phyloP scores from a whole-genome alignment of 2,329 filamentous ascomycete genomes.

The Pyricularia sp. region DNA sequence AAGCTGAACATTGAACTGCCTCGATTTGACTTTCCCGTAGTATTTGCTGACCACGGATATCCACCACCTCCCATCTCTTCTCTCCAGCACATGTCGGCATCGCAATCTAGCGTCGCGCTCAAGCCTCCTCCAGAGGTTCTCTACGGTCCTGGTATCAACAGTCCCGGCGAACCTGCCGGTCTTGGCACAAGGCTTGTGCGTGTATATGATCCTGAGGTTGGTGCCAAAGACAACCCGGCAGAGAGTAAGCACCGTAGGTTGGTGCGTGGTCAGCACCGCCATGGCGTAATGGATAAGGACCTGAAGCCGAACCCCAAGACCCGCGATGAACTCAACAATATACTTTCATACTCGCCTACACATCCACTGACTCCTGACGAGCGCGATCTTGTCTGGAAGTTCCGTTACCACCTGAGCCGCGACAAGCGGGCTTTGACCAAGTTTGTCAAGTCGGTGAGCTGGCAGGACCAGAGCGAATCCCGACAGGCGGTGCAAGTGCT shows the following conservation, averaged over 20 bases:
- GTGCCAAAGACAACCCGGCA: conserved; percentile 79
- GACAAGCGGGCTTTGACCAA: conserved; percentile 92
- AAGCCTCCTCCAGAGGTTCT: conserved; percentile 81
- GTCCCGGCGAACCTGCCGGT: conserved; percentile 38
- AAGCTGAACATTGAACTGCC: conserved; percentile 83
- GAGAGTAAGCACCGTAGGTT: conserved; percentile 89
- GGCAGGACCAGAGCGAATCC: conserved; percentile 73
- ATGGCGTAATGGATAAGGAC: conserved; percentile 88
- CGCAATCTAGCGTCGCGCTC: conserved; percentile 55
- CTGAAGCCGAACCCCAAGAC: conserved; percentile 93
- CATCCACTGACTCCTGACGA: conserved; percentile 80
- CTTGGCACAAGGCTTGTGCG: conserved; percentile 54
- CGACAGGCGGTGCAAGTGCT: conserved; percentile 83
- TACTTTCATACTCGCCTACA: conserved; percentile 86
- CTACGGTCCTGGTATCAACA: conserved; percentile 79
- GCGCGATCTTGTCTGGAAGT: conserved; percentile 95
- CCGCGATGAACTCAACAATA: conserved; percentile 80
- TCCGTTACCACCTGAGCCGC: conserved; percentile 82
- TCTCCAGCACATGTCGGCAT: conserved; percentile 48
- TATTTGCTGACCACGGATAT: conserved; percentile 92
- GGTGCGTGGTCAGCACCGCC: conserved; percentile 78
- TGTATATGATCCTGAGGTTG: conserved; percentile 89
- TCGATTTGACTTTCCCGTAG: conserved; percentile 87
- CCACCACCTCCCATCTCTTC: conserved; percentile 70
- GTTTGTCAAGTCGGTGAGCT: conserved; percentile 91